Evolutionary conservation across 2,329 filamentous ascomycete genomes (phyloP), one percentile per base, ranked within the genome.

Genomic region (Cladophialophora psammophila): DNA sequence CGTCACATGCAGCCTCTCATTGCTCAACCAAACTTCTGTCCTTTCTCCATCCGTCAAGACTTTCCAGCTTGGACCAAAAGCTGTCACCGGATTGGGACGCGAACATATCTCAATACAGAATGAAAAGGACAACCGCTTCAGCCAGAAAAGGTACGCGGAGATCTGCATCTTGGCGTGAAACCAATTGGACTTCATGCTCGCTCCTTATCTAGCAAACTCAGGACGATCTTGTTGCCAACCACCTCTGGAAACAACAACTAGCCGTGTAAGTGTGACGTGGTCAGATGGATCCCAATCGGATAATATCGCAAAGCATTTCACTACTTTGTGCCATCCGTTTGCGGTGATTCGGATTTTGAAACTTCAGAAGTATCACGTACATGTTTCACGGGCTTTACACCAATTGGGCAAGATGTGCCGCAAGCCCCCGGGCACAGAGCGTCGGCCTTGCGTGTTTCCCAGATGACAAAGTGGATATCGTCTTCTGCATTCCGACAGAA

Each of bases 111-210:
- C n/a, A 52, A 53, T 53, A 12, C 15, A 35, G 59, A 34, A 32
- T 53, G 8, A 12, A 53, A 18, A 32, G 35, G 36, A 38, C 6
- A 61, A 31, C 42, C 32, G 31, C 45, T 9, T 53, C 34, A 13
- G n/a, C 35, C 59, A 35, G 34, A 61, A 61, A 53, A 35, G 34
- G 59, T 32, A 48, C 35, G 45, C 20, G 18, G 50, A 32, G 59
- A 61, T 61, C 59, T 18, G 45, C 59, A 40, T 42, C 35, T 61
- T 61, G 59, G 15, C 55, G n/a, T 26, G 4, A 57, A 52, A 3
- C 15, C 55, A 36, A 20, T 40, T 42, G 35, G 12, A 57, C 45
- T 20, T 5, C 26, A 20, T 12, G 45, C 9, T 50, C 18, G 45
- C 18, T 26, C 12, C 45, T 50, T 5, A 50, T 50, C 45, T 26